Evolutionary conservation across 441 rosid species (phyloP).

Genomic region (Pelargonium fulgidum): DNA sequence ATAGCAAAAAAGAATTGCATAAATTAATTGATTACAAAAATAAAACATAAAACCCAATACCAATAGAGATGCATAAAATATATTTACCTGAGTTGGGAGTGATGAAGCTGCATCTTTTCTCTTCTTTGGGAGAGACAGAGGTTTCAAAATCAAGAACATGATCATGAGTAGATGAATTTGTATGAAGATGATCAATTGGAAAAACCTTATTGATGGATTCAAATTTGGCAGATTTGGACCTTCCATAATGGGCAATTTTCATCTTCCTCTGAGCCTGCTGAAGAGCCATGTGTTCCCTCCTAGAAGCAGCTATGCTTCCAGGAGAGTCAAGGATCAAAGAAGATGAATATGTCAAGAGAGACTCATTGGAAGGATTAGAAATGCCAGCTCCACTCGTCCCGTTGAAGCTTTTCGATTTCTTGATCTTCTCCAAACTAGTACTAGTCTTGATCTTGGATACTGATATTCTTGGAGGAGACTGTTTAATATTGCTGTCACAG

Average conservation of each 20-base stretch:
- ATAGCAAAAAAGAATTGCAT: neutral
- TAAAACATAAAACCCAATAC: neutral
- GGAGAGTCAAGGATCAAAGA: conserved; percentile 59
- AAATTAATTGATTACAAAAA: neutral
- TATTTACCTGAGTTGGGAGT: conserved; percentile 62
- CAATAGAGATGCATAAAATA: neutral
- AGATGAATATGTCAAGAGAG: conserved; percentile 38
- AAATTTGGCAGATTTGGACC: conserved; percentile 66
- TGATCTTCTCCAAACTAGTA: neutral
- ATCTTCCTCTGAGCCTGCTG: conserved; percentile 71
- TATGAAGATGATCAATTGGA: no score
- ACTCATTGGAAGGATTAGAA: conserved; percentile 3
- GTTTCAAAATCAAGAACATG: conserved; percentile 26
- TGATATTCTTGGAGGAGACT: no score
- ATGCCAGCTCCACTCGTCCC: conserved; percentile 11
- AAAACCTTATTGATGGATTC: conserved; percentile 27
- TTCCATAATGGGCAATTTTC: conserved; percentile 74
- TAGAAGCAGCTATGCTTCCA: conserved; percentile 73
- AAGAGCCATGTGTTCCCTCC: conserved; percentile 74
- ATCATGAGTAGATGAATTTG: no score
- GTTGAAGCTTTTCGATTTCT: neutral
- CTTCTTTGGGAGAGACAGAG: conserved; percentile 23
- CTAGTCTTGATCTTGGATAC: no score
- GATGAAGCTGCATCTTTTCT: conserved; percentile 62
- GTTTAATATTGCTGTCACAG: no score